A percentile compares a stretch with the other conserved stretches of the same genome.
phyloP scores from a whole-genome alignment of 192 early-diverging fungal species.

The Entomortierella chlamydospora region DNA sequence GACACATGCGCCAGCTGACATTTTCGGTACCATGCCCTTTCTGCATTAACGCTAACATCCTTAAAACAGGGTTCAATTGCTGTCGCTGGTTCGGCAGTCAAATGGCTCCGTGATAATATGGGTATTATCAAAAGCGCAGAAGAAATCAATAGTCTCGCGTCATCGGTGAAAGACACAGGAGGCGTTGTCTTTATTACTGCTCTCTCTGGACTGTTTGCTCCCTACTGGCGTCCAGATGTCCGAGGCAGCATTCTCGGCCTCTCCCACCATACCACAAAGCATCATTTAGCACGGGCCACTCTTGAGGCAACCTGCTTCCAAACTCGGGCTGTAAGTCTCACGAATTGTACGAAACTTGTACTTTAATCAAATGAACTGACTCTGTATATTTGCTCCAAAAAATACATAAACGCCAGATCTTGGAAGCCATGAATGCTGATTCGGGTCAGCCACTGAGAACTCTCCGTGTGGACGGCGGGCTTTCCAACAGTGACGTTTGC shows the following conservation, averaged over 20 bases:
- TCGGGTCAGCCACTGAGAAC: conserved; percentile 71
- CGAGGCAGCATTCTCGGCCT: conserved; percentile 88
- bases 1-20: not conserved
- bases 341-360: not conserved
- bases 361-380: not conserved
- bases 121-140: conserved; percentile 77
- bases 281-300: conserved; percentile 88
- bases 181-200: conserved; percentile 97
- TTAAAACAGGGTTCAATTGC: conserved; percentile 79
- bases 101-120: conserved; percentile 92
- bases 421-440: conserved; percentile 92
- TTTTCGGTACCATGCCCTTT: too few relatives aligned
- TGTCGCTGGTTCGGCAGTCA: conserved; percentile 89
- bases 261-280: conserved; percentile 88
- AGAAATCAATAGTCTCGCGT: conserved; percentile 82
- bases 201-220: conserved; percentile 93
- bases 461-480: conserved; percentile 95
- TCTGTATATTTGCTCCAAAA: not conserved
- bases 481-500: conserved; percentile 88
- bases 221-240: conserved; percentile 94
- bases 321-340: conserved; percentile 68
- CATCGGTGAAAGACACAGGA: conserved; percentile 76
- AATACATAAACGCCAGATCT: conserved; percentile 56
- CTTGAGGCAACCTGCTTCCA: conserved; percentile 94
- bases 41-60: not conserved